These are phyloP conservation scores for Wickerhamomyces tratensis DNA, from an alignment of 805 yeast genomes.

Conservation along the genomic window DNA sequence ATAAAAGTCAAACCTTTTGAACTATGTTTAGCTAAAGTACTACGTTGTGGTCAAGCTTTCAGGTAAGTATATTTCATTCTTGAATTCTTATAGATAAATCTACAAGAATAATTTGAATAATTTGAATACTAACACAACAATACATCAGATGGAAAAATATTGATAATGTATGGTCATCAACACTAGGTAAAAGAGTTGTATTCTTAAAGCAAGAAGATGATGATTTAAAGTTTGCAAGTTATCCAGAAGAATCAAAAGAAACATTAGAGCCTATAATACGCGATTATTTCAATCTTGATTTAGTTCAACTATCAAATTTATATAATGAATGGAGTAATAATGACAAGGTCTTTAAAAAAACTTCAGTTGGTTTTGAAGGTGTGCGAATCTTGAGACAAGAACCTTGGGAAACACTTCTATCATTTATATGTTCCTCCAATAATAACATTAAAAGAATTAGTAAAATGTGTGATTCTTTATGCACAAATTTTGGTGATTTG, in stretches of 20 bases:
- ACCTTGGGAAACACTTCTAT: conserved; percentile 91
- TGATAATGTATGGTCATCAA: conserved; percentile 56
- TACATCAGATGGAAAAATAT: conserved; percentile 51
- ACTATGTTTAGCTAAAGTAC: conserved; percentile 49
- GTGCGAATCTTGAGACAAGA: conserved; percentile 84
- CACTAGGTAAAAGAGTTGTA: conserved; percentile 49
- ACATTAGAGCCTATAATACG: conserved; percentile 33
- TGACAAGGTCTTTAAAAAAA: conserved; percentile 39
- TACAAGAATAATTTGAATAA: no score
- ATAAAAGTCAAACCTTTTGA: conserved; percentile 26
- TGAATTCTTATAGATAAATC: no score
- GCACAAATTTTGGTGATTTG: conserved; percentile 58
- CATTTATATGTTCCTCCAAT: conserved; percentile 92
- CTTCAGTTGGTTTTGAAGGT: conserved; percentile 41
- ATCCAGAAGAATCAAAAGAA: conserved; percentile 22
- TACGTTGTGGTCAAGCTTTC: conserved; percentile 82
- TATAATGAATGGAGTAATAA: conserved; percentile 51
- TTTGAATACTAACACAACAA: not conserved
- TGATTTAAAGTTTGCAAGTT: conserved; percentile 40
- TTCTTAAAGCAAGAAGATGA: conserved; percentile 51
- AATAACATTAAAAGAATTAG: conserved; percentile 91
- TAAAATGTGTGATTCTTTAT: conserved; percentile 78
- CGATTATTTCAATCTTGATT: conserved; percentile 63
- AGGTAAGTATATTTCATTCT: conserved; percentile 16
- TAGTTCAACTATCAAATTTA: conserved; percentile 38